A percentile compares a stretch with the other conserved stretches of the same genome.
These are phyloP conservation scores for Schrenkiella parvula DNA, from an alignment of 345 rosid genomes.

Conservation along the genomic window DNA sequence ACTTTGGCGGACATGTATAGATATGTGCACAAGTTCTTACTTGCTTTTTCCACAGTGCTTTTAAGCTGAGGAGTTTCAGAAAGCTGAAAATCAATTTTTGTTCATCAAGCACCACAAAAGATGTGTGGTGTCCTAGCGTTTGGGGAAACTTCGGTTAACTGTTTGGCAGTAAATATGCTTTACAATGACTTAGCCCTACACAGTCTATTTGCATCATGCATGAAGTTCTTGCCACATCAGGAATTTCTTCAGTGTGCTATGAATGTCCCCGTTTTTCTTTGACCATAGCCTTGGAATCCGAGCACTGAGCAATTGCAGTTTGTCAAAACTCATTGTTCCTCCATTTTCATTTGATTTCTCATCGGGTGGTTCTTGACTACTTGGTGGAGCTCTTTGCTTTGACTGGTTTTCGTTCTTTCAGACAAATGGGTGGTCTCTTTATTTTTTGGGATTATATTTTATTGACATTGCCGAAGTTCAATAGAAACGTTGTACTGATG, in stretches of 20 bases:
- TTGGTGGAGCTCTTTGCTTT: slow-evolving; percentile 35
- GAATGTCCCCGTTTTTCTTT: slow-evolving; percentile 33
- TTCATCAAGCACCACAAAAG: background rate
- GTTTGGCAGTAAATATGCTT: background rate
- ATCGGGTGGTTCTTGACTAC: slow-evolving; percentile 36
- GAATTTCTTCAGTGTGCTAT: slow-evolving; percentile 37
- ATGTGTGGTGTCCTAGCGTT: slow-evolving; percentile 5
- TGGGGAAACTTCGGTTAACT: slow-evolving; percentile 9
- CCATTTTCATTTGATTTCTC: slow-evolving; percentile 40
- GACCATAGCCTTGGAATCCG: slow-evolving; percentile 50
- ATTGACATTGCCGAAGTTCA: slow-evolving; percentile 37
- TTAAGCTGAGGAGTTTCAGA: slow-evolving; percentile 41
- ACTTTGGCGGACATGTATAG: background rate
- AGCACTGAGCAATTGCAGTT: slow-evolving; percentile 38
- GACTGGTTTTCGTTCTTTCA: slow-evolving; percentile 21
- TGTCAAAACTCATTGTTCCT: slow-evolving; percentile 27
- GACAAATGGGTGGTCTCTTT: slow-evolving; percentile 26
- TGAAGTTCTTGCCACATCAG: slow-evolving; percentile 35
- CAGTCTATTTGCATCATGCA: slow-evolving; percentile 2
- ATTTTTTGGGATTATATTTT: slow-evolving; percentile 30
- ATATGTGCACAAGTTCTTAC: background rate
- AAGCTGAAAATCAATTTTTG: slow-evolving; percentile 19
- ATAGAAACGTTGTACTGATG: slow-evolving; percentile 47
- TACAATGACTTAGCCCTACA: background rate
- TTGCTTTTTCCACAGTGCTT: slow-evolving; percentile 5